phyloP scores from a whole-genome alignment of 352 stramenopile species.

The Phytopythium kandeliae region DNA sequence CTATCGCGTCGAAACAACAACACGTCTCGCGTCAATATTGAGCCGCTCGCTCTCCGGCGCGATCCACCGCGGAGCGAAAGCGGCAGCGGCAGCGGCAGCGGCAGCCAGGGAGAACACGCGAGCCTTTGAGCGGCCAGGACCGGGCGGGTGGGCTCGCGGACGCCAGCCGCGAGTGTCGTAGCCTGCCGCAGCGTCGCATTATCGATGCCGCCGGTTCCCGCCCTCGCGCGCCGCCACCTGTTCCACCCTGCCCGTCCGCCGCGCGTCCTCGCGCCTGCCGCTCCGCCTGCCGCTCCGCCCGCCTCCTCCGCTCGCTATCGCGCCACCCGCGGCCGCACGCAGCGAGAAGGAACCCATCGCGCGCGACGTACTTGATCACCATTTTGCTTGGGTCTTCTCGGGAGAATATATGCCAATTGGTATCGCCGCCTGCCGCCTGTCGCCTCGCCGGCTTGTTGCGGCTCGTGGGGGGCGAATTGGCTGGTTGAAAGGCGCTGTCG shows the following conservation, averaged over 20 bases:
- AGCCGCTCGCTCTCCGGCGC: too few relatives aligned
- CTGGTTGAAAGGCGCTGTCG: constrained; percentile 72
- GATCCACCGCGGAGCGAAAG: too few relatives aligned
- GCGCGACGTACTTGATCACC: constrained; percentile 85
- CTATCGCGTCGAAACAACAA: constrained; percentile 15
- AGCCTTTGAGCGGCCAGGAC: too few relatives aligned
- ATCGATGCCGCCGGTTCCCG: too few relatives aligned
- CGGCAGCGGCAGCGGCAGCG: too few relatives aligned
- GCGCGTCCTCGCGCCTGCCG: not conserved
- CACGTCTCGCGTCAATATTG: not conserved
- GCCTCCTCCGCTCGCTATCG: not conserved
- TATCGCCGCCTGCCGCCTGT: constrained; percentile 21
- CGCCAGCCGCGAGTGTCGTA: too few relatives aligned
- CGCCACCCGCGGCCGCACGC: constrained; percentile 1
- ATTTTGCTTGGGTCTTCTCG: constrained; percentile 87
- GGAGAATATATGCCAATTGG: constrained; percentile 87
- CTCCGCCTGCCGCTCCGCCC: not conserved
- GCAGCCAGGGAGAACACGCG: too few relatives aligned
- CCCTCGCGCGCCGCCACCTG: not conserved
- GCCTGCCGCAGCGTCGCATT: too few relatives aligned
- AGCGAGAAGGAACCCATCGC: constrained; percentile 1
- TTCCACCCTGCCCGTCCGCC: not conserved
- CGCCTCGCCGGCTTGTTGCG: constrained; percentile 3
- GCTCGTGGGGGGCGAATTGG: constrained; percentile 42
- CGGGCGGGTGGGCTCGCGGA: too few relatives aligned